A percentile compares a stretch with the other conserved stretches of the same genome.
Conservation (phyloP, 345 rosid species). For the Citrus maxima region DNA sequence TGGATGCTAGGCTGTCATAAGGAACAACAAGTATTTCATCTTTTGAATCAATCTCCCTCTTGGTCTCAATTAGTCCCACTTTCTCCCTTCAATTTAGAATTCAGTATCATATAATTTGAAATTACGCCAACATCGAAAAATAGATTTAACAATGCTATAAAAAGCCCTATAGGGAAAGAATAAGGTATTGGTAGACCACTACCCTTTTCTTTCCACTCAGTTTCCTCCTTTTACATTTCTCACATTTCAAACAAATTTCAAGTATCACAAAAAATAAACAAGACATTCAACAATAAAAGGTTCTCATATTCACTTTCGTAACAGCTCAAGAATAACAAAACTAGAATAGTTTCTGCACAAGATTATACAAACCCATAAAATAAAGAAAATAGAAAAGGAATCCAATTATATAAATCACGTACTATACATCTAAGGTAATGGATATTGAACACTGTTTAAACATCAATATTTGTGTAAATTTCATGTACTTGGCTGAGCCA, state of each 20-base stretch:
- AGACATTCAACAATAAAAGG: neutral
- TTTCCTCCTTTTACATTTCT: neutral
- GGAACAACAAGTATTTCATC: slow-evolving; percentile 45
- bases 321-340: neutral
- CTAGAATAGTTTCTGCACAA: neutral
- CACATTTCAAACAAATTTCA: neutral
- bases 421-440: neutral
- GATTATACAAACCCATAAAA: neutral
- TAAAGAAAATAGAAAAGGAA: neutral
- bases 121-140: slow-evolving; percentile 3
- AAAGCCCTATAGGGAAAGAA: neutral
- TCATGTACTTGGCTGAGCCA: neutral
- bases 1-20: slow-evolving; percentile 31
- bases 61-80: slow-evolving; percentile 20
- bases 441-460: neutral
- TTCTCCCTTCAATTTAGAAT: slow-evolving; percentile 38
- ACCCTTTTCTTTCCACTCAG: neutral
- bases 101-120: slow-evolving; percentile 2
- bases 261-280: neutral
- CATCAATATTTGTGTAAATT: neutral
- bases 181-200: neutral
- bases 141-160: neutral
- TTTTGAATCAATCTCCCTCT: slow-evolving; percentile 17
- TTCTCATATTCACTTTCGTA: neutral
- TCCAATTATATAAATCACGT: neutral